These are phyloP conservation scores for Pseudofabraea citricarpa DNA, from an alignment of 2,329 filamentous ascomycete species.

Conservation along the genomic window DNA sequence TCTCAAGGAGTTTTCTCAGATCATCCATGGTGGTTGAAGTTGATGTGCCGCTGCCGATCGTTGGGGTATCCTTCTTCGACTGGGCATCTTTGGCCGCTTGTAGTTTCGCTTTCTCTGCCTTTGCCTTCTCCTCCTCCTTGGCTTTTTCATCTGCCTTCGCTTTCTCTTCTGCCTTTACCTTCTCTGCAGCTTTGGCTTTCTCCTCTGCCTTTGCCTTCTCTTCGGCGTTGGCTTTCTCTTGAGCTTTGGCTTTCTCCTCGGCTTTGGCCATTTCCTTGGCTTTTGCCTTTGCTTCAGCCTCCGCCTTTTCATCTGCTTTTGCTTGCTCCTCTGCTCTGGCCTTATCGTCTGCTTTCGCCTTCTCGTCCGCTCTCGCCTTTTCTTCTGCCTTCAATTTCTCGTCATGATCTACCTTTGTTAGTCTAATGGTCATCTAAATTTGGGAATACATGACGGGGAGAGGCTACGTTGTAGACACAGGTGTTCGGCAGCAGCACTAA, in stretches of 20 bases:
- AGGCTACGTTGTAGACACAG: neutral
- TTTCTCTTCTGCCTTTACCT: neutral
- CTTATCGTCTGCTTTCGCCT: neutral
- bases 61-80: too few species aligned
- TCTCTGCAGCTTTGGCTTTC: neutral
- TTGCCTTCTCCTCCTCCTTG: neutral
- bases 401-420: neutral
- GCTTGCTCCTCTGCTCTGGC: neutral
- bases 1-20: neutral
- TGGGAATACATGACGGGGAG: neutral
- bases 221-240: neutral
- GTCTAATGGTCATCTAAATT: neutral
- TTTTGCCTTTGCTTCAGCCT: neutral
- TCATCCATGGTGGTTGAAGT: constrained; percentile 1
- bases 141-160: neutral
- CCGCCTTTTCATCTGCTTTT: neutral
- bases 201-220: neutral
- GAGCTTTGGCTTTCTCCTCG: neutral
- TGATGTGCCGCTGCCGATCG: neutral
- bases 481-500: neutral
- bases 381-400: constrained; percentile 1
- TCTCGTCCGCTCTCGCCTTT: neutral
- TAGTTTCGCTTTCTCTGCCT: neutral
- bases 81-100: neutral
- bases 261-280: neutral